phyloP scores from a whole-genome alignment of 495 filamentous ascomycete species.

The Neurospora terricola region DNA sequence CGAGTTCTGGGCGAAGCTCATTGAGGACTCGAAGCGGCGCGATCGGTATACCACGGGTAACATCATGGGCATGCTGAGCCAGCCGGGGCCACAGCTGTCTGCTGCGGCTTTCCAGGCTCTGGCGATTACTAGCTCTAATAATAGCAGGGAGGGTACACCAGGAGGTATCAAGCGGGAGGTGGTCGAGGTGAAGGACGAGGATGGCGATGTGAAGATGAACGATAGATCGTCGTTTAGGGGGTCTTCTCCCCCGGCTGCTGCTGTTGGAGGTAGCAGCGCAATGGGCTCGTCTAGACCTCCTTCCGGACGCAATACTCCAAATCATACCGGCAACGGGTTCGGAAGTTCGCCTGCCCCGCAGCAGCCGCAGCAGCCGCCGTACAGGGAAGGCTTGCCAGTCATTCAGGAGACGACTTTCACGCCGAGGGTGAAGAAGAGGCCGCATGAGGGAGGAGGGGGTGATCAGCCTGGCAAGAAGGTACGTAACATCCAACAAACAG shows the following conservation, averaged over 20 bases:
- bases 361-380: conserved; percentile 8
- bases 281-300: neutral
- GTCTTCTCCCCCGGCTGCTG: neutral
- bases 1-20: conserved; percentile 78
- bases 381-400: conserved; percentile 11
- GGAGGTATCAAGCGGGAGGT: neutral
- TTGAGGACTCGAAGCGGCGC: conserved; percentile 65
- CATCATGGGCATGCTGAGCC: conserved; percentile 34
- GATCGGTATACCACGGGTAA: conserved; percentile 70
- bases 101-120: conserved; percentile 8
- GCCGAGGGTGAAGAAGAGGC: conserved; percentile 19
- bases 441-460: conserved; percentile 12
- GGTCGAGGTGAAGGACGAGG: neutral
- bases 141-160: neutral
- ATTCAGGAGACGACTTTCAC: conserved; percentile 13
- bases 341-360: conserved; percentile 1
- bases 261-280: neutral
- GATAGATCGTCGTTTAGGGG: conserved; percentile 6
- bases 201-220: conserved; percentile 19
- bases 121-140: neutral
- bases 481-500: neutral
- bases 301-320: neutral
- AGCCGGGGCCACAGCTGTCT: conserved; percentile 16
- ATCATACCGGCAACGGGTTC: neutral
- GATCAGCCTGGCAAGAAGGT: conserved; percentile 19